Evolutionary conservation across 345 rosid species (phyloP), one percentile per base, ranked within the genome.

Genomic region (Populus ilicifolia): DNA sequence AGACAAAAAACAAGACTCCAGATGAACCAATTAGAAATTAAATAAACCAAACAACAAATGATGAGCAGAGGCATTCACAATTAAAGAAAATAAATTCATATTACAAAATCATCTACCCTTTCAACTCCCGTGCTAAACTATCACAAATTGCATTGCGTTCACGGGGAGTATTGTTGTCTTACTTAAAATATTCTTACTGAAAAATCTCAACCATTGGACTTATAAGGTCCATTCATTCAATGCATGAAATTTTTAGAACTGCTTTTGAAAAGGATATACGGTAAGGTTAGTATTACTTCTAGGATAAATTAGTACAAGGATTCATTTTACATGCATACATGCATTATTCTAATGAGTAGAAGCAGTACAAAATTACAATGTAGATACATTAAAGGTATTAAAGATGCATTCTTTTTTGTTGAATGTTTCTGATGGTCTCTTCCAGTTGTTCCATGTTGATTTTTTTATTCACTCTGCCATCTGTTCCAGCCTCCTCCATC

Each of bases 401-500:
- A 50, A 50, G 56, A 50, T 50, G n/a, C 8, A 1, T 6, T 18
- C 0, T 50, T 50, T 50, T 18, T 5, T 0, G 56, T 5, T 50
- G n/a, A 50, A 17, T 50, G 21, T 50, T 18, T 50, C n/a, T 50
- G 8, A 50, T 50, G 21, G n/a, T 18, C n/a, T 50, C 56, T 9
- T 50, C 56, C 9, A 50, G n/a, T 8, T 50, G n/a, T 50, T 18
- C 56, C n/a, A 50, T 50, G 18, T 17, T 5, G 56, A 50, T 50
- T 50, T 50, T 50, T 71, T 81, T 81, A 54, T 25, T 33, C 66
- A 81, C 4, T 54, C 30, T 61, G 39, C 14, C 27, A 74, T 81
- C 81, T 81, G 75, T 78, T 64, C 84, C 84, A 46, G 79, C 81
- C 23, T 73, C 72, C 20, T 1, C 5, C 13, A 29, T 23, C 75